phyloP scores from a whole-genome alignment of 2,329 filamentous ascomycete species.

The Fusarium tanahbumbuense region DNA sequence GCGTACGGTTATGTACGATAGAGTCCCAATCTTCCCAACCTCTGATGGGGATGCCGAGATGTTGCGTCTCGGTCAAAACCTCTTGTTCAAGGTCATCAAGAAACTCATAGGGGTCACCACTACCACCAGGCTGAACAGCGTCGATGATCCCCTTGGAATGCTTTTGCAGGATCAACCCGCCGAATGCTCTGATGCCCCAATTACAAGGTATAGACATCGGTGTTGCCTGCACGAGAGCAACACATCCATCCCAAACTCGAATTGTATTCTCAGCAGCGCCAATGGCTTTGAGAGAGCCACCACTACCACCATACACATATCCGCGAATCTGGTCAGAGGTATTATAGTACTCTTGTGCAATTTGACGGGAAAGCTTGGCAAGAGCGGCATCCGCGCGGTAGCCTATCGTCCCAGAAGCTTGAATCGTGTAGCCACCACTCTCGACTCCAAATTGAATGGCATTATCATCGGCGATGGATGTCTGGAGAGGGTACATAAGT shows the following conservation, averaged over 20 bases:
- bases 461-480: conserved; percentile 16
- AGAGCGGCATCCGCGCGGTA: conserved; percentile 41
- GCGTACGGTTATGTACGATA: background rate
- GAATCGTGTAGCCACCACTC: conserved; percentile 38
- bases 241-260: conserved; percentile 42
- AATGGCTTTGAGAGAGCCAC: conserved; percentile 36
- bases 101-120: background rate
- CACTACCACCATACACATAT: conserved; percentile 40
- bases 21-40: conserved; percentile 5
- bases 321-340: conserved; percentile 27
- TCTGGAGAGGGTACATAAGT: conserved; percentile 31
- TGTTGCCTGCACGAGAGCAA: conserved; percentile 34
- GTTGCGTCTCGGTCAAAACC: background rate
- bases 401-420: conserved; percentile 18
- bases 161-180: conserved; percentile 4
- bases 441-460: conserved; percentile 30
- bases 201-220: conserved; percentile 38
- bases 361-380: conserved; percentile 31
- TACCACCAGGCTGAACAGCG: background rate
- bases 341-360: conserved; percentile 33
- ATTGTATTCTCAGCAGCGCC: conserved; percentile 37
- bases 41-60: background rate
- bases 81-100: background rate
- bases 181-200: conserved; percentile 21
- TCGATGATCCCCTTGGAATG: background rate